phyloP scores from a whole-genome alignment of 2,329 filamentous ascomycete genomes.

The Beauveria varroae region DNA sequence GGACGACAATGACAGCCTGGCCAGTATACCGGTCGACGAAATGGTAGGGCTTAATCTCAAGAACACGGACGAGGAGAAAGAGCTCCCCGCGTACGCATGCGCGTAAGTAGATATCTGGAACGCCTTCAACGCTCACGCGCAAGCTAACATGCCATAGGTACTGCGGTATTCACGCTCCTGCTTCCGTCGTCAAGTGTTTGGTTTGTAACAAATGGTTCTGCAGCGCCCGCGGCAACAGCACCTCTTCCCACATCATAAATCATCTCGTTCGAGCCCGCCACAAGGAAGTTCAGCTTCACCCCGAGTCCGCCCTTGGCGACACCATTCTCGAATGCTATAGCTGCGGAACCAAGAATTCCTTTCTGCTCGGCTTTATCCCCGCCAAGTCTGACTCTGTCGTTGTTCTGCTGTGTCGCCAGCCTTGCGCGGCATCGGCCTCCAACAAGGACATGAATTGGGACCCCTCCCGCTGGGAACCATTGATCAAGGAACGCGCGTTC shows the following conservation, averaged over 20 bases:
- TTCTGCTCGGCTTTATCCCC: conserved; percentile 93
- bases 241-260: conserved; percentile 96
- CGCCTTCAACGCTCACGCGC: conserved; percentile 16
- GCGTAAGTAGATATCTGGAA: conserved; percentile 54
- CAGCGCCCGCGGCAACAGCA: conserved; percentile 92
- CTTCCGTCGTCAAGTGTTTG: conserved; percentile 92
- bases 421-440: conserved; percentile 88
- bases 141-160: conserved; percentile 50
- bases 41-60: conserved; percentile 56
- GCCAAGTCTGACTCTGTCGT: conserved; percentile 98
- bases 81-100: conserved; percentile 91
- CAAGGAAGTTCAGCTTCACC: conserved; percentile 97
- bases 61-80: conserved; percentile 69
- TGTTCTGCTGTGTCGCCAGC: conserved; percentile 90
- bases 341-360: conserved; percentile 98
- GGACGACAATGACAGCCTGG: conserved; percentile 67
- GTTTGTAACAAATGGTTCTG: conserved; percentile 98
- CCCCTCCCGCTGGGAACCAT: conserved; percentile 91
- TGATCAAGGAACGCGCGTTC: conserved; percentile 96
- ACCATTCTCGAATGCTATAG: conserved; percentile 98
- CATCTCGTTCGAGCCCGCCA: conserved; percentile 94
- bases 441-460: conserved; percentile 99
- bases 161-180: conserved; percentile 93
- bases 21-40: conserved; percentile 73
- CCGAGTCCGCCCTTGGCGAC: conserved; percentile 85